Base-by-base conservation (phyloP, 1,284 basidiomycete species). In the Ustilago loliicola region DNA sequence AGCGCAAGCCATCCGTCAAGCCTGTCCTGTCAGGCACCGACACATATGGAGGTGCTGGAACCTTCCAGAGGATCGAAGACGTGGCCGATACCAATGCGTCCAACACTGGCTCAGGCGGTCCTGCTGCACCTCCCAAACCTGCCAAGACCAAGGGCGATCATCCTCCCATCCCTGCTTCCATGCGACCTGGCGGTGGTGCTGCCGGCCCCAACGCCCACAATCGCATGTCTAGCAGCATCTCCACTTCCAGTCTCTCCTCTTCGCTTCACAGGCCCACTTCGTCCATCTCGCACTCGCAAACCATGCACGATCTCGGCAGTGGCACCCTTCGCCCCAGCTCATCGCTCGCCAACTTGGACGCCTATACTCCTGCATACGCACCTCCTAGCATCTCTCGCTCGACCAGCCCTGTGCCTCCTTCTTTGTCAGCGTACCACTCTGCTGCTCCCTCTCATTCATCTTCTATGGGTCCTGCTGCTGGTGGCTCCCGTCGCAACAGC, bases 291-390 rank as follows among this genome's bases (percentile, higher is more conserved):
- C 60, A 66, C 27, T 68, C 73, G 50, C 55, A 70, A 19, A 71
- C 75, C 50, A 69, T 76, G 59, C 63, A 77, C 47, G 81, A 81
- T 19, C 64, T 82, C 9, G 79, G 80, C 50, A 58, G 67, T n/a
- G 54, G 54, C 40, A 66, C 72, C 13, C 66, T 83, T 25, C 73
- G 83, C 2, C 83, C 83, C 15, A 84, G 81, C 77, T 77, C 78
- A 4, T 80, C 80, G 25, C 60, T 84, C 30, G 83, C 83, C 52
- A 79, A 80, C 19, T n/a, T 83, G 47, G 79, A 79, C 45, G 71
- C 74, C 42, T 84, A 84, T 59, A 83, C 76, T 0, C 83, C 83
- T 17, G 77, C 80, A n/a, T 84, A 84, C 32, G 83, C 83, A 1
- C 83, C 81, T 32, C 32, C 72, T 27, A 71, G 68, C 40, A 72